Evolutionary conservation across 176 grass and related monocot genomes (phyloP), one percentile per base, ranked within the genome.

Genomic region (Triticum urartu): DNA sequence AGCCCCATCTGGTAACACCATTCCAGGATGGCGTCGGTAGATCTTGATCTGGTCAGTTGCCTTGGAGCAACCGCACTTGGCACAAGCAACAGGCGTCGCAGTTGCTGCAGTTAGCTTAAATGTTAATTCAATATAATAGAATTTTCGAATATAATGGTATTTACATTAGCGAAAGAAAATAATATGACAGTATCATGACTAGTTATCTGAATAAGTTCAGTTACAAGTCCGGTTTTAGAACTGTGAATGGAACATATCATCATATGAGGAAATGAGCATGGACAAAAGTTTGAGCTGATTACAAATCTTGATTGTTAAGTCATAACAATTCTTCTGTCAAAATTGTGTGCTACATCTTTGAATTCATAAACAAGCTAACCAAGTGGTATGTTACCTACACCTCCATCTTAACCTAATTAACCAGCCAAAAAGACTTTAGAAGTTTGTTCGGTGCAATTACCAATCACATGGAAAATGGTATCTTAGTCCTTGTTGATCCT

Each of bases 1-100:
- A 1, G 69, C 86, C 4, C 90, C 92, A 78, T 87, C 78, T 7
- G 95, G 90, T 33, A 92, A 73, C 20, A 43, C 74, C 35, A 82
- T 24, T 85, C 80, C 82, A 88, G 78, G 54, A 26, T 54, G 43
- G 50, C 70, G 14, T 18, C 88, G 88, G 78, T 87, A 92, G 18
- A 94, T 62, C 40, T 67, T 54, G 20, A 94, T 72, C 70, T 26
- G 73, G 64, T 94, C 91, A 43, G 69, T 86, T 11, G 25, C 0
- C 82, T 92, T 59, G 28, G 82, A 83, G 54, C 76, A 67, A 9
- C 72, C 84, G 1, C 81, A 86, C 21, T 63, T 50, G 5, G 59
- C 21, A 17, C 76, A 80, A 40, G 50, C 11, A 18, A 35, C 75
- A 69, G 21, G 22, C 3, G 11, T 4, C 33, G 69, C 7, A 35